Conservation (phyloP, 352 stramenopile genomes). For the Aphanomyces astaci region DNA sequence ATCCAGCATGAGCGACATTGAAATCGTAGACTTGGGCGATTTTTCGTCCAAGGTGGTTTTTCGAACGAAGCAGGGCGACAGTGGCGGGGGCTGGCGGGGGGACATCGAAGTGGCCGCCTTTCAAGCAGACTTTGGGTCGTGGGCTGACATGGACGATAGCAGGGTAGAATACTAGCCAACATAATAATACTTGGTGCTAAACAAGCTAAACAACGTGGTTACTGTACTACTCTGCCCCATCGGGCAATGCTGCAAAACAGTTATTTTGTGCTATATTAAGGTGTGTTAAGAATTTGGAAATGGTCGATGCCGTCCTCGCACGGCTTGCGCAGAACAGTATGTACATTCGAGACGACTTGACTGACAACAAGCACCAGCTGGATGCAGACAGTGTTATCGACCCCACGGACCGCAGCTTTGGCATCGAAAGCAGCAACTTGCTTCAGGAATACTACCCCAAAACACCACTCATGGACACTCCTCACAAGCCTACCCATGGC, state of each 20-base stretch:
- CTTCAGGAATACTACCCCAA: conserved; percentile 16
- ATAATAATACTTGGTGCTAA: too few relatives aligned
- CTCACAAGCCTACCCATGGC: background rate
- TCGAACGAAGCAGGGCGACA: background rate
- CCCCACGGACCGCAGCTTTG: conserved; percentile 7
- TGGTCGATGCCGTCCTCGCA: background rate
- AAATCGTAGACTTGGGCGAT: background rate
- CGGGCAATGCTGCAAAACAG: too few relatives aligned
- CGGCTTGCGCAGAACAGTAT: background rate
- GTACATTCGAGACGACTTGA: background rate
- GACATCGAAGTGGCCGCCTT: background rate
- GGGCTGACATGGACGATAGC: background rate
- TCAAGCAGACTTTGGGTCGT: conserved; percentile 7
- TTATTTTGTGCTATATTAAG: background rate
- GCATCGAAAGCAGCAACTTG: conserved; percentile 20
- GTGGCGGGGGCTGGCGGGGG: background rate
- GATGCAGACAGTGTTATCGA: conserved; percentile 3
- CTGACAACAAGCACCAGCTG: background rate
- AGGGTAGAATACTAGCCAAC: background rate
- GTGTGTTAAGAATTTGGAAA: background rate
- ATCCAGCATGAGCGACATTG: conserved; percentile 3
- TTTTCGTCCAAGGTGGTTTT: conserved; percentile 6
- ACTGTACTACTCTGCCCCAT: too few relatives aligned
- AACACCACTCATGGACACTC: background rate
- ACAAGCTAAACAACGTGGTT: background rate